Conservation (phyloP, 495 filamentous ascomycete genomes). For the Trichoderma reesei region DNA sequence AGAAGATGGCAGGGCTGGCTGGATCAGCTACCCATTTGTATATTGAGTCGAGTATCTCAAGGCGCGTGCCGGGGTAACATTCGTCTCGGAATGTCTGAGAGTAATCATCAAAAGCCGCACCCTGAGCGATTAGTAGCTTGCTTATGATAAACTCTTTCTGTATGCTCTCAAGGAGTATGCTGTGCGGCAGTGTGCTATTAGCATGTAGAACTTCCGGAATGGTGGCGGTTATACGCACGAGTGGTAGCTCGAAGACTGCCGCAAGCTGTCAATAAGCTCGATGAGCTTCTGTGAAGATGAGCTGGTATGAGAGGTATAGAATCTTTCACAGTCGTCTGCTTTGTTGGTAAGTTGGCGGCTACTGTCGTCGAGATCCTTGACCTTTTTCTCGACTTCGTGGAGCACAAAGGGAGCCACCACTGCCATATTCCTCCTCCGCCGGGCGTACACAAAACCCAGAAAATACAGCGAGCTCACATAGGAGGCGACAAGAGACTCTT, state of each 20-base stretch:
- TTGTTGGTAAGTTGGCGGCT: not conserved
- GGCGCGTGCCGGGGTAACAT: constrained; percentile 19
- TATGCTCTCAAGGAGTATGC: not conserved
- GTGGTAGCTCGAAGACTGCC: not conserved
- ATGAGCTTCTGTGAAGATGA: not conserved
- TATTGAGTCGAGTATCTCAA: constrained; percentile 18
- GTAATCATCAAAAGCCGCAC: constrained; percentile 15
- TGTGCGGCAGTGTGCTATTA: no score
- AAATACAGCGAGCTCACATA: not conserved
- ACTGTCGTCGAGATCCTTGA: not conserved
- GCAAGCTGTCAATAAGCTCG: not conserved
- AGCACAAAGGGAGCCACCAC: not conserved
- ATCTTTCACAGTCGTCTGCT: not conserved
- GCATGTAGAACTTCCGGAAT: no score
- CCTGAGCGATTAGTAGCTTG: constrained; percentile 9
- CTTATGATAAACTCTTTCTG: not conserved
- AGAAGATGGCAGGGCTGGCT: constrained; percentile 26
- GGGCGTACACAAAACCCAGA: not conserved
- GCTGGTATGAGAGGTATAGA: not conserved
- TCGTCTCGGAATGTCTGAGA: constrained; percentile 20
- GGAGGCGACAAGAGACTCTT: not conserved
- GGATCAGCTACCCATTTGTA: constrained; percentile 11
- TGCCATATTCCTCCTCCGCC: not conserved
- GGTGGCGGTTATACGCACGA: no score
- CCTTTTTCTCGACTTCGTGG: not conserved